Evolutionary conservation across 2,329 filamentous ascomycete genomes (phyloP).

Genomic region (Metarhizium sp.): DNA sequence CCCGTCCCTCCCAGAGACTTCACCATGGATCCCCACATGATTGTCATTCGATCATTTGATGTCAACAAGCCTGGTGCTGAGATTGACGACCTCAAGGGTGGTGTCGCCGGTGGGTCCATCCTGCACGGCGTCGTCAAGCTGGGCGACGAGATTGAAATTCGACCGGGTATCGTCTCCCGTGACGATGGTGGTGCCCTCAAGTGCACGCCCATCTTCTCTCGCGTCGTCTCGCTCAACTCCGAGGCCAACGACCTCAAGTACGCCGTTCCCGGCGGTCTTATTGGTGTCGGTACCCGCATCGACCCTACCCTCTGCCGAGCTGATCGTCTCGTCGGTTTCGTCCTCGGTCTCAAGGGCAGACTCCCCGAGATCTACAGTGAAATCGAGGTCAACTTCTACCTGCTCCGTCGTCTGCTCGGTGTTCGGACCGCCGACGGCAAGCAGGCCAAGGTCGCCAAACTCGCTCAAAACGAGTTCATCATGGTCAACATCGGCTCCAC

Average conservation of each 20-base stretch:
- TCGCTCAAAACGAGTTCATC: conserved; percentile 96
- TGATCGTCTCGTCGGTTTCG: conserved; percentile 96
- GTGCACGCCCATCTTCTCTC: conserved; percentile 94
- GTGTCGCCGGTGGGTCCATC: conserved; percentile 95
- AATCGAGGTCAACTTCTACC: conserved; percentile 98
- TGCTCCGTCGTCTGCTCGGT: conserved; percentile 86
- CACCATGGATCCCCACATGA: conserved; percentile 89
- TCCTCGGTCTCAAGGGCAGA: conserved; percentile 86
- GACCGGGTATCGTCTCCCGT: conserved; percentile 95
- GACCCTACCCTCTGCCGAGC: conserved; percentile 97
- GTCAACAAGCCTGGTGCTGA: conserved; percentile 99
- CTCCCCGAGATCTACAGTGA: conserved; percentile 97
- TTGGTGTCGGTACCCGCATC: conserved; percentile 95
- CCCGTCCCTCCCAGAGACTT: conserved; percentile 89
- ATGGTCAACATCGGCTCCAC: conserved; percentile 99
- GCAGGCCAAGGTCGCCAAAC: conserved; percentile 97
- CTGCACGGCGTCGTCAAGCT: conserved; percentile 94
- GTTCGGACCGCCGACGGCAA: conserved; percentile 97
- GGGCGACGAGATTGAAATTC: conserved; percentile 96
- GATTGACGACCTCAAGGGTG: conserved; percentile 96
- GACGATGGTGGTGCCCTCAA: conserved; percentile 89
- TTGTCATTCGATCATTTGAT: conserved; percentile 97
- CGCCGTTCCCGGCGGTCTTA: conserved; percentile 92
- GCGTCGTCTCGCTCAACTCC: conserved; percentile 90
- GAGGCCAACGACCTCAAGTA: conserved; percentile 99